Conservation (phyloP, 1,284 basidiomycete genomes). For the Austroboletus niveus region DNA sequence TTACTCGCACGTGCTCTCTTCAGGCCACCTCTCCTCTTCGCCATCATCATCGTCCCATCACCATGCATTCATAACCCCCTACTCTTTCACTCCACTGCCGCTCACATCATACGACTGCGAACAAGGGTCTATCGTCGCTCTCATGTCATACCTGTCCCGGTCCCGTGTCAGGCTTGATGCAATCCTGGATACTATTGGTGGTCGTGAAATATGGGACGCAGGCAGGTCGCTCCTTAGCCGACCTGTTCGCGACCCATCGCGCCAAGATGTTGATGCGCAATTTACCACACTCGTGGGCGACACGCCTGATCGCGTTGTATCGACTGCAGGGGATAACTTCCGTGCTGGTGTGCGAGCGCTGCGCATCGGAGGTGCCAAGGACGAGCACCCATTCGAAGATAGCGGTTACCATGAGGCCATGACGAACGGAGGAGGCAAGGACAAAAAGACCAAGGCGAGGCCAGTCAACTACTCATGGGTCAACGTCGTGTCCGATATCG, state of each 20-base stretch:
- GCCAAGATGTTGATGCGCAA: constrained; percentile 40
- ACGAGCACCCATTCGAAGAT: constrained; percentile 30
- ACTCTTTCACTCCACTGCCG: constrained; percentile 29
- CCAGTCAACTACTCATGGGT: constrained; percentile 73
- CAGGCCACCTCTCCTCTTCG: constrained; percentile 24
- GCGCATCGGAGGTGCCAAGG: constrained; percentile 36
- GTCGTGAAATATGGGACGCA: constrained; percentile 72
- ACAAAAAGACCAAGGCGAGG: constrained; percentile 31
- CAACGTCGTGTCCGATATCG: constrained; percentile 68
- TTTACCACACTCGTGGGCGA: constrained; percentile 80
- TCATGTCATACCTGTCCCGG: constrained; percentile 52
- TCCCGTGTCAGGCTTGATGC: constrained; percentile 59
- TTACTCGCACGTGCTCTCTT: constrained; percentile 25
- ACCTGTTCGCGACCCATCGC: constrained; percentile 31
- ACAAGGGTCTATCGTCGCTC: constrained; percentile 44
- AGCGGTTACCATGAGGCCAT: constrained; percentile 28
- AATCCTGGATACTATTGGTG: constrained; percentile 80
- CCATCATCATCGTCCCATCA: constrained; percentile 30
- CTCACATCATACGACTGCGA: constrained; percentile 30
- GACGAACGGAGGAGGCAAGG: constrained; percentile 16
- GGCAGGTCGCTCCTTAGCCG: constrained; percentile 56
- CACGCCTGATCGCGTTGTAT: constrained; percentile 55
- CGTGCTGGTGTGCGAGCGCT: constrained; percentile 66
- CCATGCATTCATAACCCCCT: constrained; percentile 25
- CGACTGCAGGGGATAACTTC: constrained; percentile 68